Evolutionary conservation across 257 asterid species (phyloP), one percentile per base, ranked within the genome.

Genomic region (Gynochthodes officinalis): DNA sequence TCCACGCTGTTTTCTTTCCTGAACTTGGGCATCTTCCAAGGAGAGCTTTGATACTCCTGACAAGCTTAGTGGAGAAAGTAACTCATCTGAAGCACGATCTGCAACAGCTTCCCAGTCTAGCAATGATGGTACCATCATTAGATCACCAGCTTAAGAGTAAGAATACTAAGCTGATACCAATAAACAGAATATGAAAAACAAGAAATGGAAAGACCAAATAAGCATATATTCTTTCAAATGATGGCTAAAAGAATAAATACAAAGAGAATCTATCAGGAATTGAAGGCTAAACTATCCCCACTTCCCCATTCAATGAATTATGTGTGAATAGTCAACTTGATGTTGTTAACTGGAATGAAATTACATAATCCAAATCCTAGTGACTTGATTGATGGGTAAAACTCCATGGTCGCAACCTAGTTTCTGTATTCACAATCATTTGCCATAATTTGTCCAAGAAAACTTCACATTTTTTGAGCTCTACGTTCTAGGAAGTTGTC

Each of bases 91-190:
- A 71, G 89, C 86, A 55, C 87, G 81, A 78, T 95, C 97, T 27
- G 93, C 97, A 50, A 88, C 66, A 74, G 97, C 91, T 85, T 95
- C 99, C 98, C 99, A 95, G 63, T 92, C 99, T 95, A 87, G 61
- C 72, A 67, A 73, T 65, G 35, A 73, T 64, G 76, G 65, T 35
- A 75, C 46, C 32, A 33, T 67, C 73, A 64, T 12, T 58, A 25
- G 30, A 42, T 12, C 44, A 44, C 58, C 50, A 64, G 18, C 67
- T 58, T 6, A 21, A 5, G 55, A 9, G 43, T n/a, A 18, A 23
- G 23, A 1, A 57, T 55, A 73, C 2, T 19, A n/a, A 27, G 2
- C 1, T 32, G 46, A 52, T 27, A 18, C 73, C 50, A 28, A 18
- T 27, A 55, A 13, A 52, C 14, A 62, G 27, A 13, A 69, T 23